Conservation (phyloP, 2,329 filamentous ascomycete species). For the Fusarium globosum region DNA sequence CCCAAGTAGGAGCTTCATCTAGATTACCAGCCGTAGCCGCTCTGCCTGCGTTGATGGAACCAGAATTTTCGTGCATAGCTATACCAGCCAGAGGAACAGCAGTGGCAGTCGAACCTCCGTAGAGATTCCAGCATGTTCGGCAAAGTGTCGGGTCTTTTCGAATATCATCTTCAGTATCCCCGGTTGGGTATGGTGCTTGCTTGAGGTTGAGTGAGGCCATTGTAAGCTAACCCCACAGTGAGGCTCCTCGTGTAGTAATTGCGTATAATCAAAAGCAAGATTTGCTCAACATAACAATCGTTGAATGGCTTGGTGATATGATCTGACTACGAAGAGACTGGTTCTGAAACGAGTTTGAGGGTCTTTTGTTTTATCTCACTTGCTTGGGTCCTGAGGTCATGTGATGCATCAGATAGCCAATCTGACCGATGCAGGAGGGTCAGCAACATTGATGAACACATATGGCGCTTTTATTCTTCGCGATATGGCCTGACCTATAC, state of each 20-base stretch:
- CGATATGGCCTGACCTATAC: no score
- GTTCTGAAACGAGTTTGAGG: not conserved
- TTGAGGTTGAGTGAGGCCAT: conserved; percentile 29
- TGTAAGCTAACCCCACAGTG: conserved; percentile 21
- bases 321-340: not conserved
- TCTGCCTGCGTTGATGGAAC: conserved; percentile 11
- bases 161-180: conserved; percentile 27
- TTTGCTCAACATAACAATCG: not conserved
- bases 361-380: not conserved
- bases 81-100: conserved; percentile 21
- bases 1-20: conserved; percentile 24
- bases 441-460: not conserved
- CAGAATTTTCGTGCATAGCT: conserved; percentile 32
- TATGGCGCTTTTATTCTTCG: not conserved
- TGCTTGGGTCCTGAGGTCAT: not conserved
- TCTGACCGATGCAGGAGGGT: not conserved
- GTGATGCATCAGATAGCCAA: not conserved
- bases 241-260: not conserved
- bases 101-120: conserved; percentile 18
- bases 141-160: conserved; percentile 23
- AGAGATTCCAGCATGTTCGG: conserved; percentile 36
- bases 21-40: conserved; percentile 8
- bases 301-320: rapidly evolving
- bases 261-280: not conserved
- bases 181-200: conserved; percentile 14